Conservation (phyloP, 371 early-diverging fungal species). For the Rhizomucor miehei region DNA sequence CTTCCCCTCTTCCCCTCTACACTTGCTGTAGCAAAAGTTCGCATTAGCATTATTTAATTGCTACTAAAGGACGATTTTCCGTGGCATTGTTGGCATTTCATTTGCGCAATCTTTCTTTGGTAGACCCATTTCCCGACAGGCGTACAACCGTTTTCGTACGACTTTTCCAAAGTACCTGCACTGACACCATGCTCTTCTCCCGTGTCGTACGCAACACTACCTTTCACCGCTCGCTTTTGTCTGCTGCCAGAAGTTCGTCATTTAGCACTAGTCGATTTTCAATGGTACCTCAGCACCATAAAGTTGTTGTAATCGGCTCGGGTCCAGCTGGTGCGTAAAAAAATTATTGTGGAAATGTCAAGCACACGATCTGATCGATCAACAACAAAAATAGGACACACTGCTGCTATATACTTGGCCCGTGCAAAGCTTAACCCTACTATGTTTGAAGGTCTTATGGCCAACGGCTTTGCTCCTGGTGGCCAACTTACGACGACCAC, state of each 20-base stretch:
- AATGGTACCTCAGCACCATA: constrained; percentile 45
- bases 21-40: too few species aligned
- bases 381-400: constrained; percentile 61
- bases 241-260: background rate
- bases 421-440: constrained; percentile 91
- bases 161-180: too few species aligned
- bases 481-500: constrained; percentile 93
- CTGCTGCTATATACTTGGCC: constrained; percentile 94
- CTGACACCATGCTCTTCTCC: background rate
- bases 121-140: too few species aligned
- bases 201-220: background rate
- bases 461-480: constrained; percentile 85
- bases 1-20: too few species aligned
- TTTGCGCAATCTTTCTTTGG: too few species aligned
- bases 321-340: constrained; percentile 80
- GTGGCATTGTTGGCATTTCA: too few species aligned
- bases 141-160: too few species aligned
- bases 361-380: background rate
- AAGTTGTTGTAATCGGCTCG: constrained; percentile 74
- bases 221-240: background rate
- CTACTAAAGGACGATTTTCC: too few species aligned
- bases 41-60: too few species aligned
- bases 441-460: constrained; percentile 97
- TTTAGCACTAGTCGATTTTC: constrained; percentile 9
- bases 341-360: background rate